phyloP scores from a whole-genome alignment of 2,329 filamentous ascomycete species.

The Metarhizium brunneum region DNA sequence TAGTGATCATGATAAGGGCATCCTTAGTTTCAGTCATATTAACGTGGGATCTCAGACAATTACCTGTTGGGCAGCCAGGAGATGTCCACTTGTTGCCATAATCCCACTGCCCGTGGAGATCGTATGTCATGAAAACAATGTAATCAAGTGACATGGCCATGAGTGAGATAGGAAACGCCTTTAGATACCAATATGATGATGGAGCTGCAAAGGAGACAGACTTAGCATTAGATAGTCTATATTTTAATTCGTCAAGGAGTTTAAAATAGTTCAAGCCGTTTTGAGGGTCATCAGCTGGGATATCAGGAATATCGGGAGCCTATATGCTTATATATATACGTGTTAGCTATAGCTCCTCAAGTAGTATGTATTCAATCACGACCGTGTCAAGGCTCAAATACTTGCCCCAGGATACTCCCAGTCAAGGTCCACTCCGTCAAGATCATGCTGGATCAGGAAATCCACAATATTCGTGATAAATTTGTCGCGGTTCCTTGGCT shows the following conservation, averaged over 20 bases:
- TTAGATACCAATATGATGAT: slow-evolving; percentile 25
- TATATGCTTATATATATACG: not conserved
- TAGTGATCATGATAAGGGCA: slow-evolving; percentile 10
- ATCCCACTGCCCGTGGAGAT: slow-evolving; percentile 26
- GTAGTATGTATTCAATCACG: too few relatives aligned
- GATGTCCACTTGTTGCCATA: slow-evolving; percentile 15
- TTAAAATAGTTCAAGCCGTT: not conserved
- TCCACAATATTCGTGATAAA: not conserved
- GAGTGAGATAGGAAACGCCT: slow-evolving; percentile 20
- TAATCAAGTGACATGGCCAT: slow-evolving; percentile 17
- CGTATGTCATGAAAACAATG: slow-evolving; percentile 26
- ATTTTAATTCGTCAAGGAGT: too few relatives aligned
- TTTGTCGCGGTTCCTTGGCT: slow-evolving; percentile 23
- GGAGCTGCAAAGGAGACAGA: slow-evolving; percentile 16
- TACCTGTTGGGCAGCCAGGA: slow-evolving; percentile 18
- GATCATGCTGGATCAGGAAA: too few relatives aligned
- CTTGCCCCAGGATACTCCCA: not conserved
- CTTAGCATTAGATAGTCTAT: too few relatives aligned
- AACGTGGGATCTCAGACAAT: slow-evolving; percentile 26
- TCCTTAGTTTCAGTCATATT: slow-evolving; percentile 26
- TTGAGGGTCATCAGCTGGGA: not conserved
- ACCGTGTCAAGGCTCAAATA: too few relatives aligned
- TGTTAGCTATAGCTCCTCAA: too few relatives aligned
- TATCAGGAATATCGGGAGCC: not conserved
- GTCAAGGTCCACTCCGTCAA: not conserved